Percentiles rank a stretch among this genome's conserved stretches.
Conservation (phyloP, 2,329 filamentous ascomycete genomes). For the Calycina herbarum region DNA sequence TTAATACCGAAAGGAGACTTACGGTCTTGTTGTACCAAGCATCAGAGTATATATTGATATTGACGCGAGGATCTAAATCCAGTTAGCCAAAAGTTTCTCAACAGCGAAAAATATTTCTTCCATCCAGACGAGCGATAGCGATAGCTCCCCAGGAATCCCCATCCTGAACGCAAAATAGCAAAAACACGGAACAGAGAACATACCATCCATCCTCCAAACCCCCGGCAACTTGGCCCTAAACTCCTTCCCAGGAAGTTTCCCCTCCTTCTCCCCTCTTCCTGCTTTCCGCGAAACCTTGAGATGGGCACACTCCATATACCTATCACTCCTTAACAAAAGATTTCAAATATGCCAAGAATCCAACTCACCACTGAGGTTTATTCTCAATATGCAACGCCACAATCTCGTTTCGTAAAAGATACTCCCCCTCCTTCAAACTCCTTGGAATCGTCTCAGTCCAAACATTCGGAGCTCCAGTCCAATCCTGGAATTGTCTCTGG, state of each 20-base stretch:
- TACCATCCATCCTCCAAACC: constrained; percentile 21
- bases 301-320: constrained; percentile 26
- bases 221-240: constrained; percentile 21
- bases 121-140: too few relatives aligned
- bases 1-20: background rate
- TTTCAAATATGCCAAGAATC: too few relatives aligned
- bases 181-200: background rate
- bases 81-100: constrained; percentile 1
- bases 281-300: constrained; percentile 12
- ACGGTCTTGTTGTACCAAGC: constrained; percentile 11
- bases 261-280: constrained; percentile 16
- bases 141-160: background rate
- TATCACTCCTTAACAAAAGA: background rate
- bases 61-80: constrained; percentile 22
- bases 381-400: constrained; percentile 26
- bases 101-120: background rate
- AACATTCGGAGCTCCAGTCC: constrained; percentile 18
- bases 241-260: constrained; percentile 18
- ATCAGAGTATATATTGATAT: constrained; percentile 21
- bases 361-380: constrained; percentile 22
- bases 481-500: constrained; percentile 21
- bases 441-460: constrained; percentile 53
- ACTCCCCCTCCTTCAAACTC: constrained; percentile 40
- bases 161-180: background rate
- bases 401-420: constrained; percentile 28